A percentile compares a stretch with the other conserved stretches of the same genome.
phyloP scores from a whole-genome alignment of 202 grass and related monocot species.

The Panicum virgatum region DNA sequence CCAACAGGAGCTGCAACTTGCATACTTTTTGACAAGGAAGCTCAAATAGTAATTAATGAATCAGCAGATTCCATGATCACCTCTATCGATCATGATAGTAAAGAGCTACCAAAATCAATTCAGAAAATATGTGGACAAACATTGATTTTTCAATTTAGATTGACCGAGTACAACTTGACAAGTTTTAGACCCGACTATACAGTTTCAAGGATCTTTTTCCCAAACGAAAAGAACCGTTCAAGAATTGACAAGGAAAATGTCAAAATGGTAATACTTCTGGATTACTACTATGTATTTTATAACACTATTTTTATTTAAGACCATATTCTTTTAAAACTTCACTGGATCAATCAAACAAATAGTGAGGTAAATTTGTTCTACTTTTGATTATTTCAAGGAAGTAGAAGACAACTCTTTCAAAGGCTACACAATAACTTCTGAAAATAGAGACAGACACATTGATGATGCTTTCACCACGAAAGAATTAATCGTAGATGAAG shows the following conservation, averaged over 20 bases:
- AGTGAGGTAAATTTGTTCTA: too few species aligned
- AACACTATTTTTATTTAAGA: too few species aligned
- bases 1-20: not conserved
- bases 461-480: not conserved
- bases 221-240: not conserved
- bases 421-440: not conserved
- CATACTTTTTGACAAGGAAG: conserved; percentile 21
- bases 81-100: not conserved
- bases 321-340: not conserved
- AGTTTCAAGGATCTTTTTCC: not conserved
- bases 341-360: too few species aligned
- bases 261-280: not conserved
- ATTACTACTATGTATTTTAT: too few species aligned
- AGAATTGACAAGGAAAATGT: not conserved
- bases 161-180: not conserved
- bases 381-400: not conserved
- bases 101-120: too few species aligned
- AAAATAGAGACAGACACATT: not conserved
- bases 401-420: not conserved
- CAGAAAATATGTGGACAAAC: too few species aligned
- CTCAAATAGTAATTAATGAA: not conserved
- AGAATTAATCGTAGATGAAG: not conserved
- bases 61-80: not conserved
- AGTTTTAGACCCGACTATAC: not conserved
- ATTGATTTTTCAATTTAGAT: too few species aligned